Evolutionary conservation across 1,139 yeast genomes (phyloP).

Genomic region (Scheffersomyces illinoinensis): DNA sequence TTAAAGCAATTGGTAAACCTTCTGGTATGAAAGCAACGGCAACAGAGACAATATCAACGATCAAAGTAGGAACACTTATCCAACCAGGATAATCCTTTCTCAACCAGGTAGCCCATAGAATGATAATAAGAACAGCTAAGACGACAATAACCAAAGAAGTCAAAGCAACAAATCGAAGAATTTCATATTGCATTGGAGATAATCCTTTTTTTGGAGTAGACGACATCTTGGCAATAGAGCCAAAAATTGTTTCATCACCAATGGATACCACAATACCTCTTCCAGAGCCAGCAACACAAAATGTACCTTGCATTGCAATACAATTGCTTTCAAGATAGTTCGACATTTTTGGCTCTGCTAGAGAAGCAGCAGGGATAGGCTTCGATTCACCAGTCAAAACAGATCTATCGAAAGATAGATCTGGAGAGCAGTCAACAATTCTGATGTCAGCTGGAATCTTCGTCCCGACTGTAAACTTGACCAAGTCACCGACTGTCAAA

Average conservation of each 20-base stretch:
- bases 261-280: slow-evolving; percentile 32
- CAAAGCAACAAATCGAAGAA: slow-evolving; percentile 28
- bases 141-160: slow-evolving; percentile 21
- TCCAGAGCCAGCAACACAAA: slow-evolving; percentile 31
- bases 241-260: slow-evolving; percentile 35
- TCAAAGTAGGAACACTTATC: slow-evolving; percentile 33
- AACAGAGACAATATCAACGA: slow-evolving; percentile 33
- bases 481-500: slow-evolving; percentile 35
- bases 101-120: slow-evolving; percentile 51
- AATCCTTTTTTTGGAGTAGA: slow-evolving; percentile 30
- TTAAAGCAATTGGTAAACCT: slow-evolving; percentile 37
- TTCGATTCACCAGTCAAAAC: slow-evolving; percentile 39
- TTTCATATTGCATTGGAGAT: slow-evolving; percentile 33
- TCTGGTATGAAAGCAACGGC: slow-evolving; percentile 38
- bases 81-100: slow-evolving; percentile 28
- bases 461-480: slow-evolving; percentile 23
- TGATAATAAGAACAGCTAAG: slow-evolving; percentile 23
- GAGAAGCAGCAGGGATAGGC: slow-evolving; percentile 23
- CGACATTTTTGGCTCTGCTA: slow-evolving; percentile 22
- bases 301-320: slow-evolving; percentile 50
- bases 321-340: slow-evolving; percentile 47
- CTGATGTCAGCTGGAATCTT: slow-evolving; percentile 37
- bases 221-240: slow-evolving; percentile 33
- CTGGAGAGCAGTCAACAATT: slow-evolving; percentile 24
- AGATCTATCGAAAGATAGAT: slow-evolving; percentile 33